These are phyloP conservation scores for Friedmanniomyces endolithicus DNA, from an alignment of 495 filamentous ascomycete genomes.

Conservation along the genomic window DNA sequence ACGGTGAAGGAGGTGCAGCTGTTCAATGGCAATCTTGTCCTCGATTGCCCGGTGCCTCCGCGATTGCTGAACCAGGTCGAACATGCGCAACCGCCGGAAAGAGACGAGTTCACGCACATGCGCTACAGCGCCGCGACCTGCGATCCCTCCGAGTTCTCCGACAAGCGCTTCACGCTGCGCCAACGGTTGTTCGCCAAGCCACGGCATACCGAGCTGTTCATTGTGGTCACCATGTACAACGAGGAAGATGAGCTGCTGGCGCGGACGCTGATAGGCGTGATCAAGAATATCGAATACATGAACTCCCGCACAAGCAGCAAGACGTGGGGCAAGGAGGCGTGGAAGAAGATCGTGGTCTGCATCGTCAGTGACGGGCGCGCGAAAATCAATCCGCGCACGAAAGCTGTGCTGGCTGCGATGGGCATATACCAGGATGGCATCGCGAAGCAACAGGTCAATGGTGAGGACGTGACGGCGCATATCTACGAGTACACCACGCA, in stretches of 20 bases:
- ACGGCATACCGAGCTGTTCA: conserved; percentile 90
- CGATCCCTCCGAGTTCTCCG: conserved; percentile 78
- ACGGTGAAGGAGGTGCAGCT: conserved; percentile 96
- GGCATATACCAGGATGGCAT: conserved; percentile 98
- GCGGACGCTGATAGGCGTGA: conserved; percentile 89
- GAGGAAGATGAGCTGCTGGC: conserved; percentile 96
- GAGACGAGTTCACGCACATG: conserved; percentile 99
- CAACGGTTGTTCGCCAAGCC: conserved; percentile 91
- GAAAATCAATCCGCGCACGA: conserved; percentile 90
- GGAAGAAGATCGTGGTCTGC: conserved; percentile 99
- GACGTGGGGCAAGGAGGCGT: conserved; percentile 96
- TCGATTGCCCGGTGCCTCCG: conserved; percentile 93
- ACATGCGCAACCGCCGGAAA: conserved; percentile 64
- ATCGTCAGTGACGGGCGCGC: conserved; percentile 96
- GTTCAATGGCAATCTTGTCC: conserved; percentile 91
- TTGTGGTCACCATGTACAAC: conserved; percentile 98
- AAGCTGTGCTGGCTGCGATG: conserved; percentile 80
- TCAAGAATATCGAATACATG: conserved; percentile 98
- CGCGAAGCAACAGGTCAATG: conserved; percentile 94
- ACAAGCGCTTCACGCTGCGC: conserved; percentile 80
- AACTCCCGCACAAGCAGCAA: conserved; percentile 79
- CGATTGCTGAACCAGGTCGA: conserved; percentile 73
- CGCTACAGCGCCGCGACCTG: conserved; percentile 94
- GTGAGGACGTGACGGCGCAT: conserved; percentile 93
- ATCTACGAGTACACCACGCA: conserved; percentile 99